Evolutionary conservation across 2,329 filamentous ascomycete species (phyloP).

Genomic region (Microthyrium microscopicum): DNA sequence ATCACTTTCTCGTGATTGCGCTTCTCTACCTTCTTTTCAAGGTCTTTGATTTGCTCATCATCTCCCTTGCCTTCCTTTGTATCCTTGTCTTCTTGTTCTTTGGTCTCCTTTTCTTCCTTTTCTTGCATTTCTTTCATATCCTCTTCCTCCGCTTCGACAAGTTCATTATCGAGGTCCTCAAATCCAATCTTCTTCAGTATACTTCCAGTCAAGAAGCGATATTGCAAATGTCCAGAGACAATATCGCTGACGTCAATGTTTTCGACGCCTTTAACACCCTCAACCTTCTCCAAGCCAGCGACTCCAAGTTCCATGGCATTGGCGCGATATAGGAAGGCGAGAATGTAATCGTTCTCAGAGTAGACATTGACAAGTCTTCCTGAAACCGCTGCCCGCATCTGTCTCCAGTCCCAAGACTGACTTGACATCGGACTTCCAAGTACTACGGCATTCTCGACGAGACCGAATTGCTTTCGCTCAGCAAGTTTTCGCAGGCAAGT

Average conservation of each 20-base stretch:
- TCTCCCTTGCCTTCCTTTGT: slow-evolving; percentile 10
- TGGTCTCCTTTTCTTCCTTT: slow-evolving; percentile 23
- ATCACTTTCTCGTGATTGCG: slow-evolving; percentile 28
- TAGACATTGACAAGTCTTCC: slow-evolving; percentile 79
- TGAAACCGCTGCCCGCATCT: slow-evolving; percentile 60
- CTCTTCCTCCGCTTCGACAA: slow-evolving; percentile 29
- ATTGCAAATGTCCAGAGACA: slow-evolving; percentile 45
- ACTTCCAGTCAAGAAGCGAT: slow-evolving; percentile 32
- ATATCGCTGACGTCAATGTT: slow-evolving; percentile 36
- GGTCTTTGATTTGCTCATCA: slow-evolving; percentile 15
- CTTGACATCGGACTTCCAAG: slow-evolving; percentile 70
- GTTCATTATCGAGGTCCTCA: slow-evolving; percentile 31
- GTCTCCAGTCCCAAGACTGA: slow-evolving; percentile 54
- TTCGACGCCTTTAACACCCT: slow-evolving; percentile 48
- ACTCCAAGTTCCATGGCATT: slow-evolving; percentile 70
- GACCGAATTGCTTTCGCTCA: slow-evolving; percentile 49
- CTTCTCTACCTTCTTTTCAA: slow-evolving; percentile 26
- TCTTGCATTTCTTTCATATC: slow-evolving; percentile 18
- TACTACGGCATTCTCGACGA: slow-evolving; percentile 69
- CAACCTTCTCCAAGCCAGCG: slow-evolving; percentile 62
- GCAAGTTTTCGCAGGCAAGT: slow-evolving; percentile 7
- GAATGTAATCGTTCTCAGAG: slow-evolving; percentile 71
- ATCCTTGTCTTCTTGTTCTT: slow-evolving; percentile 12
- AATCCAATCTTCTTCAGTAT: slow-evolving; percentile 37
- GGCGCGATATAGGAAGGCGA: slow-evolving; percentile 74